Conservation (phyloP, 2,329 filamentous ascomycete genomes). For the Periconia sp. region DNA sequence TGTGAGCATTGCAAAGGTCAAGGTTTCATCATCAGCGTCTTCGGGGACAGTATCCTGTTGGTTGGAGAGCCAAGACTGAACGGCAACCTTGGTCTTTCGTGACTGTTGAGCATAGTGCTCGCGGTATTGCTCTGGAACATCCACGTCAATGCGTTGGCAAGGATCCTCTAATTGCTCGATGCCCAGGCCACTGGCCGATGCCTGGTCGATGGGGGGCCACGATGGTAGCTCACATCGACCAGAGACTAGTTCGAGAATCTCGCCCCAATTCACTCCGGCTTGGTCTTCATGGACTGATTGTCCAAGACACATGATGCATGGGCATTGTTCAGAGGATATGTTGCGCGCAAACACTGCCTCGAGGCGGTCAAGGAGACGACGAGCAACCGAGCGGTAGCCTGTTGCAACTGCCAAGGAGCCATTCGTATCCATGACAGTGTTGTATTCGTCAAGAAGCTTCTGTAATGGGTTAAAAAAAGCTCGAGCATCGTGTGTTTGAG, state of each 20-base stretch:
- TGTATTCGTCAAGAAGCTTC: constrained; percentile 84
- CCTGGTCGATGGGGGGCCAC: constrained; percentile 81
- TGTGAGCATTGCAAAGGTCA: constrained; percentile 92
- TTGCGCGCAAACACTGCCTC: constrained; percentile 95
- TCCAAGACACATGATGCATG: constrained; percentile 80
- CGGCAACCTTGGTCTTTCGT: constrained; percentile 88
- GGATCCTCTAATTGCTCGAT: constrained; percentile 61
- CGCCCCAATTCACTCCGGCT: constrained; percentile 87
- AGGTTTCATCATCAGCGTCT: constrained; percentile 91
- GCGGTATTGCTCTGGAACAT: constrained; percentile 90
- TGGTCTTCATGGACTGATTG: constrained; percentile 50
- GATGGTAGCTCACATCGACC: constrained; percentile 82
- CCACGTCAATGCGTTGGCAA: constrained; percentile 84
- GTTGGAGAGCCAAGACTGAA: constrained; percentile 86
- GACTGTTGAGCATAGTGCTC: constrained; percentile 92
- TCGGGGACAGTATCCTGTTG: constrained; percentile 81
- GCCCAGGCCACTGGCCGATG: constrained; percentile 62
- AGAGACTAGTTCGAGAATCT: constrained; percentile 91
- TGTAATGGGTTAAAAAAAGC: constrained; percentile 83
- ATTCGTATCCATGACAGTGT: constrained; percentile 77
- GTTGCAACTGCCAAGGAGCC: constrained; percentile 95
- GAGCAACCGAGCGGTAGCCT: constrained; percentile 92
- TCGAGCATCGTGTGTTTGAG: constrained; percentile 64
- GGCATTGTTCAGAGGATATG: constrained; percentile 83
- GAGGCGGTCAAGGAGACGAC: constrained; percentile 84